A percentile compares a stretch with the other conserved stretches of the same genome.
Conservation (phyloP, 176 grass and related monocot genomes). For the Tillandsia fasciculata region DNA sequence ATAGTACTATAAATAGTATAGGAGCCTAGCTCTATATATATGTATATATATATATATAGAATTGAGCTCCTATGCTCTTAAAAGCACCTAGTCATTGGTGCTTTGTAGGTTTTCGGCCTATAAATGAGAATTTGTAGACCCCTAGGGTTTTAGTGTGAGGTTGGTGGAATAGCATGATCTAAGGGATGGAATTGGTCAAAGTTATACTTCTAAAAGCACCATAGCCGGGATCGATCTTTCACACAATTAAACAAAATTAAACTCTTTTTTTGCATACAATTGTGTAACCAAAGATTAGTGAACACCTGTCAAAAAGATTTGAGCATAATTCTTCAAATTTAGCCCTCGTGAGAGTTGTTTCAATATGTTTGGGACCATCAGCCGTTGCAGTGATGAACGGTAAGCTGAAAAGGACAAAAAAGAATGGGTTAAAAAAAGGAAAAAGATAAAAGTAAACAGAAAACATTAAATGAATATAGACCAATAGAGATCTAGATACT, state of each 20-base stretch:
- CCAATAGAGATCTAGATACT: not conserved
- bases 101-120: no score
- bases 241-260: not conserved
- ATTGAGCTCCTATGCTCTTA: no score
- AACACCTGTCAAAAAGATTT: slow-evolving; percentile 60
- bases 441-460: not conserved
- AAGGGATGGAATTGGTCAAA: no score
- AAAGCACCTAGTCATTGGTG: no score
- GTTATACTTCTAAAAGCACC: no score
- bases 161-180: no score
- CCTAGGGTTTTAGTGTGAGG: no score
- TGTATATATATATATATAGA: no score
- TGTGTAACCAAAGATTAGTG: not conserved
- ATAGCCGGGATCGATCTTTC: not conserved
- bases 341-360: slow-evolving; percentile 48
- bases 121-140: no score
- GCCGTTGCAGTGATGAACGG: slow-evolving; percentile 69
- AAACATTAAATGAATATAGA: not conserved
- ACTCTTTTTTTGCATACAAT: not conserved
- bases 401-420: slow-evolving; percentile 31
- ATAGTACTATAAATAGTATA: no score
- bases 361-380: slow-evolving; percentile 68
- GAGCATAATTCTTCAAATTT: slow-evolving; percentile 88
- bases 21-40: no score
- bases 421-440: slow-evolving; percentile 1